Evolutionary conservation across 2,329 filamentous ascomycete genomes (phyloP), one percentile per base, ranked within the genome.

Genomic region (Sclerotinia spermophila): DNA sequence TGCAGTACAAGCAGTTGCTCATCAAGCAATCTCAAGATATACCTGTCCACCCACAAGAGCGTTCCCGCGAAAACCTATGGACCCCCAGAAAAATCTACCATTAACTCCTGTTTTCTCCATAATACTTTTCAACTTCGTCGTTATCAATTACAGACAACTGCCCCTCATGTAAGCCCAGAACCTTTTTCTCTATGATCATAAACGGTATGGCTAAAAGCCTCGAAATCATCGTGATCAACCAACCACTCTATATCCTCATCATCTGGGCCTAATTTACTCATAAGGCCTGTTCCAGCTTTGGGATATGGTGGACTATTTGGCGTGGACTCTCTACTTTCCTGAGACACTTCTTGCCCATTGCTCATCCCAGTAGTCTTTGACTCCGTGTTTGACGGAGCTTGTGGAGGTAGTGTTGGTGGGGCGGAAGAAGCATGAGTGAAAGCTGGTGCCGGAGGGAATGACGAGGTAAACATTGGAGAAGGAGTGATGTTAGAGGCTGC

Each of bases 241-340:
- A 91, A 78, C 81, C 89, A 89, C 71, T 87, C 83, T 53, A 89
- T 75, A 76, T 91, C 88, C 38, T 87, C 84, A 27, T 82, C 83
- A 73, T 90, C 86, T 0, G 84, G 83, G 10, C 85, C 83, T 30
- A 90, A 77, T 35, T 83, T 80, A 11, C 77, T 74, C 79, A 80
- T 84, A 40, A 91, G 81, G 2, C 89, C 89, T 69, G 89, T 84
- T 2, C 89, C 89, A 10, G 89, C 82, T 73, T 85, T 85, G 0
- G 89, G 89, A 74, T 91, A 91, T 58, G 89, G 83, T 40, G 86
- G 84, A 75, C 89, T 87, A 60, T 86, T 85, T 48, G 83, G 81
- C 61, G 87, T 84, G 72, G 85, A 84, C n/a, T 82, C 80, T 61
- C 79, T 72, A 60, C 83, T 83, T 60, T 82, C 81, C 17, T 79